phyloP scores from a whole-genome alignment of 2,329 filamentous ascomycete species.

The Apiospora arundinis region DNA sequence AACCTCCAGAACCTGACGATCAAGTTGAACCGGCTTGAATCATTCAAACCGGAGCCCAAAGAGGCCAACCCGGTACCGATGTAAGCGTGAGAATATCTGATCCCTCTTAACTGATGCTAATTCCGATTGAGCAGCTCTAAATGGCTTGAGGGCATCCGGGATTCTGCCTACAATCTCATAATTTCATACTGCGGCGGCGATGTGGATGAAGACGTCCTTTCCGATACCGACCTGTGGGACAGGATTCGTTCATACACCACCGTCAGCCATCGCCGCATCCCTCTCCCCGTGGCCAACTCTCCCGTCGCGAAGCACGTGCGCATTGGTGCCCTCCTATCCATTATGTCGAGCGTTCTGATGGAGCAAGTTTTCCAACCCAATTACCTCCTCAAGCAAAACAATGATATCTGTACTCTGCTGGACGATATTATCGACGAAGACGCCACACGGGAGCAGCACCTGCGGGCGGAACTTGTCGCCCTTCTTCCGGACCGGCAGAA shows the following conservation, averaged over 20 bases:
- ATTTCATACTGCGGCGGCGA: not conserved
- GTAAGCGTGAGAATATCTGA: not conserved
- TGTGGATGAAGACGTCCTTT: not conserved
- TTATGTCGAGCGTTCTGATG: conserved; percentile 7
- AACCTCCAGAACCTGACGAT: too few species aligned
- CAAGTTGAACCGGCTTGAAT: not conserved
- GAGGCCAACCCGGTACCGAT: not conserved
- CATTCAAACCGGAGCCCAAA: not conserved
- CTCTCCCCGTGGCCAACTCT: conserved; percentile 10
- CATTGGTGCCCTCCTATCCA: not conserved
- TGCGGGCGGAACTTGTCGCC: too few species aligned
- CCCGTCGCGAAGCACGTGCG: conserved; percentile 11
- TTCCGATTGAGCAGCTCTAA: not conserved
- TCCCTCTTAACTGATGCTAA: not conserved
- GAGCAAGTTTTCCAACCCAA: conserved; percentile 12
- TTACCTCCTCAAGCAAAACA: conserved; percentile 20
- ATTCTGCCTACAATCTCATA: conserved; percentile 8
- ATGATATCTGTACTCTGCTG: conserved; percentile 4
- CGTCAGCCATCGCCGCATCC: conserved; percentile 3
- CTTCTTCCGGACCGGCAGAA: too few species aligned
- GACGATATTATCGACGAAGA: conserved; percentile 8
- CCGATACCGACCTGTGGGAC: not conserved
- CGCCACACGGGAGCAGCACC: conserved; percentile 8
- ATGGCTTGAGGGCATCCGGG: not conserved
- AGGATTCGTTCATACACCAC: too few species aligned